Percentiles rank a stretch among this genome's conserved stretches.
Conservation (phyloP, 192 early-diverging fungal genomes). For the Chytriomyces sp. region DNA sequence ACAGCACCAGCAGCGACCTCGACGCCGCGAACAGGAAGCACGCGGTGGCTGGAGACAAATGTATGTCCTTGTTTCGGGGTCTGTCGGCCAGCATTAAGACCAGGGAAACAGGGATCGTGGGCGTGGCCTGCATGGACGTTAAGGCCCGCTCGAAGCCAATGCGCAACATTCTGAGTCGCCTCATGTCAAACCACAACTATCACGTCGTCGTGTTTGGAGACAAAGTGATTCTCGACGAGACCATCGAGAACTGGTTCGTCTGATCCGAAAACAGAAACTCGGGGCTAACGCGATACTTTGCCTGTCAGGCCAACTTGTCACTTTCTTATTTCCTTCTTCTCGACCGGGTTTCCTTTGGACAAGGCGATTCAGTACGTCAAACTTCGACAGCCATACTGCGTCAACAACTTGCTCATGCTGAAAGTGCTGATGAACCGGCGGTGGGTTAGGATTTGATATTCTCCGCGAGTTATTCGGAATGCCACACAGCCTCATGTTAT, state of each 20-base stretch:
- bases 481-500: not conserved
- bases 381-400: slow-evolving; percentile 80
- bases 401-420: slow-evolving; percentile 91
- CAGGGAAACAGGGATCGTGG: slow-evolving; percentile 33
- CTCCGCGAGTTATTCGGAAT: not conserved
- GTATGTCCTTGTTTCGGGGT: too few relatives aligned
- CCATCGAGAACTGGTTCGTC: slow-evolving; percentile 68
- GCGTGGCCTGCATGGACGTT: slow-evolving; percentile 35
- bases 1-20: too few relatives aligned
- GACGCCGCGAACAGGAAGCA: too few relatives aligned
- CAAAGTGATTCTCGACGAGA: slow-evolving; percentile 95
- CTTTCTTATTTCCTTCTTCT: slow-evolving; percentile 97
- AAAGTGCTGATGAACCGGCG: slow-evolving; percentile 83
- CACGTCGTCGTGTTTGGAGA: slow-evolving; percentile 92
- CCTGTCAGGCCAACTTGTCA: slow-evolving; percentile 77
- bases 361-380: slow-evolving; percentile 91
- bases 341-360: slow-evolving; percentile 85
- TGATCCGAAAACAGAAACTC: not conserved
- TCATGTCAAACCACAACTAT: slow-evolving; percentile 65
- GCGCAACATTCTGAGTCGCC: slow-evolving; percentile 79
- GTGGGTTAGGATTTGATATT: not conserved
- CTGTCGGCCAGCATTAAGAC: too few relatives aligned
- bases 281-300: not conserved
- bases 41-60: too few relatives aligned
- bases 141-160: slow-evolving; percentile 91